These are phyloP conservation scores for Saccharomycopsis fodiens DNA, from an alignment of 805 yeast species.

Conservation along the genomic window DNA sequence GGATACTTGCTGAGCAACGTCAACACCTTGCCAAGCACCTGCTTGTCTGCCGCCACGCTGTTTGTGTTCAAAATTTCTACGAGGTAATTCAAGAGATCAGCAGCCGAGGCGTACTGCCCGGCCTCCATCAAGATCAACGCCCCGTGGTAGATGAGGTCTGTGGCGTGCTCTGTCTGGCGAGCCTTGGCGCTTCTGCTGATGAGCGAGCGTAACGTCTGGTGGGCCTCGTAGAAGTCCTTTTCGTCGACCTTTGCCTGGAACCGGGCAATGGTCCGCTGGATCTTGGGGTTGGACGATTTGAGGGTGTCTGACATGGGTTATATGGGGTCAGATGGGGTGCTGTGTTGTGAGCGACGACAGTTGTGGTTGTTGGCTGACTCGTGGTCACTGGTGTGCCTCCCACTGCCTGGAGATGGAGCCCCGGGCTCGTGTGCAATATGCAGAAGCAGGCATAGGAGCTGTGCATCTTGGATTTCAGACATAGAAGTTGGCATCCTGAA, in stretches of 20 bases:
- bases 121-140: slow-evolving; percentile 60
- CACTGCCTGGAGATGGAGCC: too few species aligned
- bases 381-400: too few species aligned
- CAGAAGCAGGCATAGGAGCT: too few species aligned
- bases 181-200: slow-evolving; percentile 74
- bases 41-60: slow-evolving; percentile 25
- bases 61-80: slow-evolving; percentile 60
- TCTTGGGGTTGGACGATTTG: slow-evolving; percentile 29
- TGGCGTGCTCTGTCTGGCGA: slow-evolving; percentile 61
- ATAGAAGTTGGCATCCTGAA: too few species aligned
- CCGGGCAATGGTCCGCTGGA: slow-evolving; percentile 54
- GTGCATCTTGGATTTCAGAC: too few species aligned
- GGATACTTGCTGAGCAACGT: slow-evolving; percentile 37
- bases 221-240: slow-evolving; percentile 89
- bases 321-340: not conserved
- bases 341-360: too few species aligned
- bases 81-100: slow-evolving; percentile 67
- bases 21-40: slow-evolving; percentile 30
- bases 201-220: slow-evolving; percentile 86
- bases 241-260: slow-evolving; percentile 60
- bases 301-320: slow-evolving; percentile 4
- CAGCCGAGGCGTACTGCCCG: slow-evolving; percentile 70
- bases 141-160: slow-evolving; percentile 65
- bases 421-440: too few species aligned
- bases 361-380: too few species aligned